Evolutionary conservation across 2,329 filamentous ascomycete species (phyloP), one percentile per base, ranked within the genome.

Genomic region (Penicillium freii): DNA sequence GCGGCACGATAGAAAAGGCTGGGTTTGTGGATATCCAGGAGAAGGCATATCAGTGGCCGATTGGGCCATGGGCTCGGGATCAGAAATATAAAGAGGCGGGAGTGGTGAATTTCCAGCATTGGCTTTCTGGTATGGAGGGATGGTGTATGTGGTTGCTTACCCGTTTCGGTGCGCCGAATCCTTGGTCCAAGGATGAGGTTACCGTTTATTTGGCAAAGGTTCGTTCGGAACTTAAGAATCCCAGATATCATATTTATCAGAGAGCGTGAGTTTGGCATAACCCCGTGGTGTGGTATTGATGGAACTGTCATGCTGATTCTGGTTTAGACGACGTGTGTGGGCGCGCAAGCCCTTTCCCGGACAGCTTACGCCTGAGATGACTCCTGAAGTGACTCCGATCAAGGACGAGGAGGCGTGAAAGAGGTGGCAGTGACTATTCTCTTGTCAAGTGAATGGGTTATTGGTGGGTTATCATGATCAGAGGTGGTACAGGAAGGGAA

Each of bases 161-260:
- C 1, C 44, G 43, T 15, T 58, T 34, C 40, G 56, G 56, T 34
- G 40, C 17, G 9, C 56, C 56, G 10, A 3, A 31, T 11, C 56
- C 56, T n/a, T 56, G 56, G 56, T 27, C 40, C 2, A 45, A 51
- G n/a, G 56, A 56, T 13, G 56, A 58, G 13, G 56, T 58, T 15
- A 33, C 23, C 1, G 51, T 56, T 13, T 58, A 46, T 36, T n/a
- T 58, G 46, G 56, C 56, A 2, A 50, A 51, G n/a, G 13, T 58
- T n/a, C 27, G 56, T 15, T 34, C 33, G 31, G 46, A 51, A 7
- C 21, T 58, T 19, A 58, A 49, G 27, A 56, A 51, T 15, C 39
- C 40, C 1, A 34, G n/a, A 17, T 49, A 34, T 34, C 56, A 58
- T 34, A 38, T 33, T 33, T 58, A 39, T 40, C 51, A 55, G 7